These are phyloP conservation scores for Apophysomyces ossiformis DNA, from an alignment of 371 early-diverging fungal genomes.

Conservation along the genomic window DNA sequence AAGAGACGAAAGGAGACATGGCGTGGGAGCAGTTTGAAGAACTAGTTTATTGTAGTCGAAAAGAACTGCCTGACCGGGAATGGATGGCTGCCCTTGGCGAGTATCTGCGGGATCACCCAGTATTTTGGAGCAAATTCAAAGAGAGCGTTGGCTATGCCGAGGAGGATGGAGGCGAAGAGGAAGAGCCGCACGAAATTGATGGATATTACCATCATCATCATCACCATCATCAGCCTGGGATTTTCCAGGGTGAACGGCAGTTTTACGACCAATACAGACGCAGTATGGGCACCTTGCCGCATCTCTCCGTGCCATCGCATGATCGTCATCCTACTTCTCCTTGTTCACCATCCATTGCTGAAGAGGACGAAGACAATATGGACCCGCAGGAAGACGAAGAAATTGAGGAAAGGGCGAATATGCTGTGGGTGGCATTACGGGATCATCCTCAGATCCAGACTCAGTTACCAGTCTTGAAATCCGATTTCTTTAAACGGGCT, in stretches of 20 bases:
- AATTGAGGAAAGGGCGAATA: conserved; percentile 10
- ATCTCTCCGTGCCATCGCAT: neutral
- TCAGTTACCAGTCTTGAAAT: conserved; percentile 28
- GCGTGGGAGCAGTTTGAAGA: conserved; percentile 48
- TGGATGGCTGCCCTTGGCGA: conserved; percentile 43
- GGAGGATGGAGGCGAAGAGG: conserved; percentile 24
- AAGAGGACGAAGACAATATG: conserved; percentile 19
- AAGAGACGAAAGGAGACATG: conserved; percentile 39
- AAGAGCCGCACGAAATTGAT: neutral
- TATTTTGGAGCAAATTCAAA: conserved; percentile 51
- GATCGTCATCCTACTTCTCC: conserved; percentile 30
- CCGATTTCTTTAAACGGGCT: conserved; percentile 47
- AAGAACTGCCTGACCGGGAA: conserved; percentile 38
- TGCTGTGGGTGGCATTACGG: conserved; percentile 20
- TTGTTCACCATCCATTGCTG: conserved; percentile 1
- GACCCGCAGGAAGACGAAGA: conserved; percentile 18
- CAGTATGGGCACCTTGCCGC: neutral
- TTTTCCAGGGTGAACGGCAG: conserved; percentile 27
- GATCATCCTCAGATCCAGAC: conserved; percentile 39
- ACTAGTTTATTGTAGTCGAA: conserved; percentile 41
- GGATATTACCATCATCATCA: conserved; percentile 12
- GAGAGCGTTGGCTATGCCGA: conserved; percentile 49
- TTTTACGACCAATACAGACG: conserved; percentile 39
- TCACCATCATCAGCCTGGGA: conserved; percentile 19
- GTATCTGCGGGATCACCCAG: conserved; percentile 44